phyloP scores from a whole-genome alignment of 2,329 filamentous ascomycete genomes.

The Fulvia fulva region DNA sequence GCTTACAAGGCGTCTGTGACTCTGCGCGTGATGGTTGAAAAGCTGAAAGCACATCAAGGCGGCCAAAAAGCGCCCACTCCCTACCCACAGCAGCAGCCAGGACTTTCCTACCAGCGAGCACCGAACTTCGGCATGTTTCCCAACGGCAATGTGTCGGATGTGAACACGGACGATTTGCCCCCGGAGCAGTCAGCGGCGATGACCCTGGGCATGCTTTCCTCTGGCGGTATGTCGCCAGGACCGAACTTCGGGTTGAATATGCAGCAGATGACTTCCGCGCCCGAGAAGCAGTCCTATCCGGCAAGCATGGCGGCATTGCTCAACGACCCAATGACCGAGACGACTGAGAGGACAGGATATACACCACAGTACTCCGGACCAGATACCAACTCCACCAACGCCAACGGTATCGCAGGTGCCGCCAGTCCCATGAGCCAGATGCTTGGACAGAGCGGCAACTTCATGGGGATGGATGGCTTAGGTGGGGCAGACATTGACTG shows the following conservation, averaged over 20 bases:
- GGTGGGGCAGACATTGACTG: slow-evolving; percentile 46
- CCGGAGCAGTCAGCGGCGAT: slow-evolving; percentile 64
- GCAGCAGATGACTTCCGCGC: slow-evolving; percentile 13
- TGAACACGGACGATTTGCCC: slow-evolving; percentile 53
- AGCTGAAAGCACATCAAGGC: slow-evolving; percentile 56
- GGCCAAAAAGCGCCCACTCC: slow-evolving; percentile 5
- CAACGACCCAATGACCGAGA: slow-evolving; percentile 29
- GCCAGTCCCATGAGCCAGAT: slow-evolving; percentile 35
- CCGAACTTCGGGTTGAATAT: slow-evolving; percentile 20
- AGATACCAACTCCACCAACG: slow-evolving; percentile 26
- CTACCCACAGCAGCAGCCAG: slow-evolving; percentile 7
- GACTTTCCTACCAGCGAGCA: slow-evolving; percentile 2
- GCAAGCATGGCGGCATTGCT: slow-evolving; percentile 33
- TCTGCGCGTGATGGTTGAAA: slow-evolving; percentile 78
- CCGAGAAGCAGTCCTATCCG: slow-evolving; percentile 25
- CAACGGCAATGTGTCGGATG: slow-evolving; percentile 25
- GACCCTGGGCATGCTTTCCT: slow-evolving; percentile 65
- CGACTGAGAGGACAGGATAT: slow-evolving; percentile 29
- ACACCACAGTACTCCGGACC: slow-evolving; percentile 35
- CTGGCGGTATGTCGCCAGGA: slow-evolving; percentile 54
- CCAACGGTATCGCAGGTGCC: slow-evolving; percentile 29
- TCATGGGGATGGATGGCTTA: slow-evolving; percentile 52
- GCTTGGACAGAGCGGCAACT: slow-evolving; percentile 36
- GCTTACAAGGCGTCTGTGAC: slow-evolving; percentile 81
- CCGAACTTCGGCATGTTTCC: slow-evolving; percentile 32